Percentiles rank a stretch among this genome's conserved stretches.
Conservation (phyloP, 441 rosid species). For the Manihot esculenta region DNA sequence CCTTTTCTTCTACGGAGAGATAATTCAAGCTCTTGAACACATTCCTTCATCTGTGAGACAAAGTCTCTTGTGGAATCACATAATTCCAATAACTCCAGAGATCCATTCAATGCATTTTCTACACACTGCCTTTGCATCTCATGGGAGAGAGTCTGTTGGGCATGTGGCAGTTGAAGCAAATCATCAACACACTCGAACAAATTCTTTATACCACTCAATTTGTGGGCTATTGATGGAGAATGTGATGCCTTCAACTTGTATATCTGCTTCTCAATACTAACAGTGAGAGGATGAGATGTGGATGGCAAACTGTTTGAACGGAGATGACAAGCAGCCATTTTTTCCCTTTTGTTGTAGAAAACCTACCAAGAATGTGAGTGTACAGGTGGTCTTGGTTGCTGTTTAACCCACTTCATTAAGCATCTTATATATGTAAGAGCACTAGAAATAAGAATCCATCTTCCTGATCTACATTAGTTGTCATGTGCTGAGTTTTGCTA, state of each 20-base stretch:
- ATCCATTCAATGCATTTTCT: constrained; percentile 30
- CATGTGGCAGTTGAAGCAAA: constrained; percentile 2
- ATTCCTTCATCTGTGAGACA: constrained; percentile 26
- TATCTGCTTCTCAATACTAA: no score
- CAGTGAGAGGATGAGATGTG: not conserved
- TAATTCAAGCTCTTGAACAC: constrained; percentile 30
- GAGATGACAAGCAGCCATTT: constrained; percentile 14
- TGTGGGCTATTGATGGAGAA: not conserved
- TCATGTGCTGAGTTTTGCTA: not conserved
- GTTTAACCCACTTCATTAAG: not conserved
- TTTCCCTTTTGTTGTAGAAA: not conserved
- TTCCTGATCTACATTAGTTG: not conserved
- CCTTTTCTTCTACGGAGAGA: constrained; percentile 32
- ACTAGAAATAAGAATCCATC: not conserved
- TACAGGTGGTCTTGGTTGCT: not conserved
- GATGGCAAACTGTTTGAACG: constrained; percentile 39
- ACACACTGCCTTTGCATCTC: not conserved
- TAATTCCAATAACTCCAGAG: constrained; percentile 30
- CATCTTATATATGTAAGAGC: constrained; percentile 1
- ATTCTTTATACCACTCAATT: constrained; percentile 9
- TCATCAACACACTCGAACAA: not conserved
- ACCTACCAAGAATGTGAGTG: not conserved
- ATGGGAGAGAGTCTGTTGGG: not conserved
- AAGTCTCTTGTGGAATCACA: constrained; percentile 24
- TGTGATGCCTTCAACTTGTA: not conserved